These are phyloP conservation scores for Bipolaris bicolor DNA, from an alignment of 2,329 filamentous ascomycete species.

Conservation along the genomic window DNA sequence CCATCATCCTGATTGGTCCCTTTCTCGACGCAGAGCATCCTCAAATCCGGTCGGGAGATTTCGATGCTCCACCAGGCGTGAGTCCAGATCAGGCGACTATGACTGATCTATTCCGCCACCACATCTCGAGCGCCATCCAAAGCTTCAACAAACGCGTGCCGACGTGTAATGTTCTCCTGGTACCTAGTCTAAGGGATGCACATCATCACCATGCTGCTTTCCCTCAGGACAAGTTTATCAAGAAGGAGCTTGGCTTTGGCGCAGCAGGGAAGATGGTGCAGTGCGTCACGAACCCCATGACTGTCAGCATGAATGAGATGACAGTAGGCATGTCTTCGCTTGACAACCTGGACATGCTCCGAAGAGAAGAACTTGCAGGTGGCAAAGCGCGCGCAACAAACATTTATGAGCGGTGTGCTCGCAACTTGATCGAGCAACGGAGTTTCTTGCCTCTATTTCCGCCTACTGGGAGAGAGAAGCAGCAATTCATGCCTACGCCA, in stretches of 20 bases:
- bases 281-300: slow-evolving; percentile 89
- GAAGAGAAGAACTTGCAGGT: slow-evolving; percentile 72
- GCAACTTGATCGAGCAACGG: slow-evolving; percentile 84
- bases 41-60: slow-evolving; percentile 68
- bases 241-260: slow-evolving; percentile 74
- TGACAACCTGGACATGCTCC: slow-evolving; percentile 82
- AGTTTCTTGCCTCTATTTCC: slow-evolving; percentile 93
- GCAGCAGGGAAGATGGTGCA: slow-evolving; percentile 65
- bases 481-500: slow-evolving; percentile 61
- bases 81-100: slow-evolving; percentile 77
- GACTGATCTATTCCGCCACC: slow-evolving; percentile 79
- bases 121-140: slow-evolving; percentile 76
- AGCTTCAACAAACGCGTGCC: slow-evolving; percentile 74
- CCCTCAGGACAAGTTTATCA: slow-evolving; percentile 76
- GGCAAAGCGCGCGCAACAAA: slow-evolving; percentile 64
- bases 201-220: slow-evolving; percentile 85
- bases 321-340: slow-evolving; percentile 82
- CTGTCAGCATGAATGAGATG: slow-evolving; percentile 84
- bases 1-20: slow-evolving; percentile 79
- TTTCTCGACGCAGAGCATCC: slow-evolving; percentile 94
- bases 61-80: slow-evolving; percentile 51
- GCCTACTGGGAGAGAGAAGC: slow-evolving; percentile 69
- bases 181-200: slow-evolving; percentile 82
- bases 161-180: slow-evolving; percentile 78
- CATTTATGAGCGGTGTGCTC: slow-evolving; percentile 72